Evolutionary conservation across 179 eudicot species (phyloP).

Genomic region (Corrigiola litoralis): DNA sequence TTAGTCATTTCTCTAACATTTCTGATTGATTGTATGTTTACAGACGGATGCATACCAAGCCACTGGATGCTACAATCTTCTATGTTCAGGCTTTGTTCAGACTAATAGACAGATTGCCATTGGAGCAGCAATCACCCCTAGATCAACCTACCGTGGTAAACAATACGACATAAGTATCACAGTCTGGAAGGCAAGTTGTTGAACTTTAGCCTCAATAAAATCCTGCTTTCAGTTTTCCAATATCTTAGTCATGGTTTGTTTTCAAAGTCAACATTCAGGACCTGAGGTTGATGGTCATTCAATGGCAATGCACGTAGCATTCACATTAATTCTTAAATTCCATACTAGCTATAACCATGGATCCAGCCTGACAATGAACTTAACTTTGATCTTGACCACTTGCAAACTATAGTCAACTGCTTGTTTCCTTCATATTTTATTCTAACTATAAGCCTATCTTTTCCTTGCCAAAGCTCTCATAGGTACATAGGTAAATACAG

Average conservation of each 20-base stretch:
- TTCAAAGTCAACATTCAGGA: background rate
- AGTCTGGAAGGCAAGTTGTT: conserved; percentile 76
- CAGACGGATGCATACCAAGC: conserved; percentile 94
- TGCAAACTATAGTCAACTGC: background rate
- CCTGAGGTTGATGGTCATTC: too few species aligned
- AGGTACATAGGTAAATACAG: too few species aligned
- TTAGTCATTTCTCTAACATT: background rate
- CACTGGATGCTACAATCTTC: conserved; percentile 91
- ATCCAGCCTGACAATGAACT: background rate
- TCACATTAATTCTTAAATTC: conserved; percentile 1
- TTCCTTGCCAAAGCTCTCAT: background rate
- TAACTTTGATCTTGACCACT: background rate
- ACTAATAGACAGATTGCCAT: conserved; percentile 74
- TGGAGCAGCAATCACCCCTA: conserved; percentile 92
- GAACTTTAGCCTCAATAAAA: background rate
- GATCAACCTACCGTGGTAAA: conserved; percentile 49
- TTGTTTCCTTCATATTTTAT: background rate
- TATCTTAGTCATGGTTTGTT: background rate
- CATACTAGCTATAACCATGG: background rate
- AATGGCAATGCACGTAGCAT: conserved; percentile 8
- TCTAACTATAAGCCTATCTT: background rate
- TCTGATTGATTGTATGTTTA: background rate
- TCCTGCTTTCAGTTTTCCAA: too few species aligned
- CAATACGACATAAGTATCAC: conserved; percentile 80
- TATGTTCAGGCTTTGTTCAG: conserved; percentile 93